Evolutionary conservation across 345 rosid genomes (phyloP), one percentile per base, ranked within the genome.

Genomic region (Luvunga scandens): DNA sequence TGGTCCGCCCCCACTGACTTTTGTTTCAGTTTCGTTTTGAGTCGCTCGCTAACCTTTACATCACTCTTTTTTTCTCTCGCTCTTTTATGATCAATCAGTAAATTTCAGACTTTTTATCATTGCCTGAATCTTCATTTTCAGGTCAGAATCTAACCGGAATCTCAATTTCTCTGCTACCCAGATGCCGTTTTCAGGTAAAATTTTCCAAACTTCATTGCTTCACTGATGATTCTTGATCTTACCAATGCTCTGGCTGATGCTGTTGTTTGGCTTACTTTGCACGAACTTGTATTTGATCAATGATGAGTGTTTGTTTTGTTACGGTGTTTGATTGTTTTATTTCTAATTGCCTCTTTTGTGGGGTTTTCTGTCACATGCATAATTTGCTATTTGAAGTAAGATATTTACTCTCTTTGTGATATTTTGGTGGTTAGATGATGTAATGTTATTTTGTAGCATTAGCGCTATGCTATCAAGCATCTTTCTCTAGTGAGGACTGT

Each of bases 131-230:
- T 65, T 24, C 27, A 16, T 50, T 73, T 63, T 72, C 30, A 42
- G 64, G 72, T 28, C 30, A 65, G 14, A 64, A 66, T 66, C 77
- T 56, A 9, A 64, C 21, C 48, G 77, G 81, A 73, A 66, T 57
- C 81, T 73, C 72, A 7, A 25, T 56, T 42, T 34, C 50, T 73
- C 33, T 25, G 42, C 7, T 42, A 66, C 55, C 62, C 77, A 67
- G 69, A 38, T 39, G 57, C 67, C 74, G 69, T 64, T 79, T 71
- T 48, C 45, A 2, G 69, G 68, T 64, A 50, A 45, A 75, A 5
- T 61, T 3, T 45, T 18, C 27, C 57, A 8, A 9, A 53, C 28
- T 27, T 68, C 63, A 22, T 55, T 64, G 48, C 27, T 67, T 66
- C 27, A 18, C 57, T 53, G 19, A 19, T 55, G 25, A 53, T 57